These are phyloP conservation scores for Trametes villosa DNA, from an alignment of 768 basidiomycete genomes.

Conservation along the genomic window DNA sequence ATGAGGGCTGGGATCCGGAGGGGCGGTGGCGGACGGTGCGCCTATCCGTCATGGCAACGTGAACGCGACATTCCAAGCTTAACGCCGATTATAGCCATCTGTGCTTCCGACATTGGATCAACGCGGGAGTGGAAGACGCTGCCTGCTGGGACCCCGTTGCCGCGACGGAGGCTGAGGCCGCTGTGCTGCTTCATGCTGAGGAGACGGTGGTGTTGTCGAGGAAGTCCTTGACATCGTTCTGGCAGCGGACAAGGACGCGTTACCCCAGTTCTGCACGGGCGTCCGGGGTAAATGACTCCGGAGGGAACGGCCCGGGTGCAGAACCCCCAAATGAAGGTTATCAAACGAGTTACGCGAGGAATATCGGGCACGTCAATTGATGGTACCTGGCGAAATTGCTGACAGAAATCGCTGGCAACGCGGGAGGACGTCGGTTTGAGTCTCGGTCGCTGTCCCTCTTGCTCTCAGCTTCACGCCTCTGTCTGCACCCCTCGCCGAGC, in stretches of 20 bases:
- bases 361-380: background rate
- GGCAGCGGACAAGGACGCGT: too few species aligned
- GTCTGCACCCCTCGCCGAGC: conserved; percentile 8
- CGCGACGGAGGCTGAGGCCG: background rate
- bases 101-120: background rate
- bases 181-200: background rate
- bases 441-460: background rate
- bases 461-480: conserved; percentile 7
- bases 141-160: background rate
- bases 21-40: conserved; percentile 14
- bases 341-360: too few species aligned
- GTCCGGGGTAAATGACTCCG: too few species aligned
- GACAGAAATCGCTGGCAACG: conserved; percentile 12
- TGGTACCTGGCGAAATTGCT: conserved; percentile 13
- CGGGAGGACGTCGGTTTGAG: background rate
- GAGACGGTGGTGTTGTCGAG: background rate
- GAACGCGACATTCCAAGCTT: conserved; percentile 15
- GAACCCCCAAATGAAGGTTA: too few species aligned
- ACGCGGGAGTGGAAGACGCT: background rate
- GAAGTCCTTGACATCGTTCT: too few species aligned
- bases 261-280: too few species aligned
- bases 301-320: too few species aligned
- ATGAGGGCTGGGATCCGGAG: conserved; percentile 7
- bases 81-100: conserved; percentile 18
- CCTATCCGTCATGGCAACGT: conserved; percentile 24